Evolutionary conservation across 805 yeast species (phyloP).

Genomic region (Blastobotrys terrestris): DNA sequence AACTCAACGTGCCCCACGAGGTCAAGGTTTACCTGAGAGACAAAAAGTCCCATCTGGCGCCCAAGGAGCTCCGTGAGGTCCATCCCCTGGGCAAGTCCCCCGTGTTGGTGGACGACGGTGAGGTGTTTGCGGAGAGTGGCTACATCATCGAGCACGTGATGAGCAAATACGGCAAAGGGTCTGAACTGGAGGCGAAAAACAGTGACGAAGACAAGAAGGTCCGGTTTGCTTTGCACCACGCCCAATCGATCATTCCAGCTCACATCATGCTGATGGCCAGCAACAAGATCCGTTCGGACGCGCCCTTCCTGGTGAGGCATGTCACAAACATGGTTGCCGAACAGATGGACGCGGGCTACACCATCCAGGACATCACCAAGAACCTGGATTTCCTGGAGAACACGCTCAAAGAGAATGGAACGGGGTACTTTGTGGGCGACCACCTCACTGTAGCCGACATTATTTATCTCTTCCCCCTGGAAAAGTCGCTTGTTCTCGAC

Average conservation of each 20-base stretch:
- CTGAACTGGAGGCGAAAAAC: not conserved
- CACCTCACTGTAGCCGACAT: conserved; percentile 58
- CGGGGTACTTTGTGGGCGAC: conserved; percentile 55
- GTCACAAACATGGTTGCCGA: not conserved
- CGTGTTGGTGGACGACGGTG: conserved; percentile 42
- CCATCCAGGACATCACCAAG: conserved; percentile 35
- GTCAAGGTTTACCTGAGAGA: conserved; percentile 47
- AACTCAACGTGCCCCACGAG: conserved; percentile 52
- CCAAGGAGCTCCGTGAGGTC: conserved; percentile 45
- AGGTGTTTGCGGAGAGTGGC: conserved; percentile 54
- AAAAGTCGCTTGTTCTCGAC: too few relatives aligned
- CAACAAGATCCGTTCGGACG: too few relatives aligned
- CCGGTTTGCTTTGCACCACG: not conserved
- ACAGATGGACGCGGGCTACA: not conserved
- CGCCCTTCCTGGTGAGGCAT: too few relatives aligned
- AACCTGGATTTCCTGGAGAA: conserved; percentile 39
- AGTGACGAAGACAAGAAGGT: not conserved
- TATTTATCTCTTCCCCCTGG: too few relatives aligned
- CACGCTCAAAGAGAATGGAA: conserved; percentile 36
- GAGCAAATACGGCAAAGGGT: conserved; percentile 39
- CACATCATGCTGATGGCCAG: too few relatives aligned
- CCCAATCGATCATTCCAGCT: not conserved
- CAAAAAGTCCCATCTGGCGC: conserved; percentile 43
- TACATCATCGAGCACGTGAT: conserved; percentile 49
- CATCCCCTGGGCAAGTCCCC: conserved; percentile 66